These are phyloP conservation scores for Boletus sp. DNA, from an alignment of 1,284 basidiomycete genomes.

Conservation along the genomic window DNA sequence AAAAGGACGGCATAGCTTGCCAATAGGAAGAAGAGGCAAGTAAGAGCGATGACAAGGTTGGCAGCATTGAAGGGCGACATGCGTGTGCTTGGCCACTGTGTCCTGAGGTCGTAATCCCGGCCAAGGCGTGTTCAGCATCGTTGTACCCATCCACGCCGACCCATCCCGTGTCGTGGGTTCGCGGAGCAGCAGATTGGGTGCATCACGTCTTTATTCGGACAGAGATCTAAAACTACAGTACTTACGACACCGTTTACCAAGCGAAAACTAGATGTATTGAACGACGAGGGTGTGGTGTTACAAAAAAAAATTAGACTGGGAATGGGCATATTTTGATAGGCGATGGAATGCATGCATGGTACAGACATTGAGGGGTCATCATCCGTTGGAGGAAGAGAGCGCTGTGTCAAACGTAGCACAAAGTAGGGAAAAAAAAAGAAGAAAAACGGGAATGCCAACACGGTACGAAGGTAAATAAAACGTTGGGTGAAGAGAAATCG, in stretches of 20 bases:
- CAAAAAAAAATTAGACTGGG: slow-evolving; percentile 25
- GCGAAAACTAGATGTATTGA: slow-evolving; percentile 19
- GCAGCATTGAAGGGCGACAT: slow-evolving; percentile 38
- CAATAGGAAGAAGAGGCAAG: slow-evolving; percentile 51
- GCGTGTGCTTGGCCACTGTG: slow-evolving; percentile 15
- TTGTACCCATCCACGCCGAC: slow-evolving; percentile 5
- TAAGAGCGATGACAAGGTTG: slow-evolving; percentile 45
- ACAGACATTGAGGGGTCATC: slow-evolving; percentile 22
- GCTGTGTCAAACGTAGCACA: slow-evolving; percentile 16
- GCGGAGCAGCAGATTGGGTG: slow-evolving; percentile 6
- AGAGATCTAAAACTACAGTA: slow-evolving; percentile 31
- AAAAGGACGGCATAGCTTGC: slow-evolving; percentile 63
- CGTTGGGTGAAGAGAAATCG: slow-evolving; percentile 1
- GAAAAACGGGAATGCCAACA: neutral
- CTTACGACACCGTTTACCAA: slow-evolving; percentile 14
- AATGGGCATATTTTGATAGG: slow-evolving; percentile 24
- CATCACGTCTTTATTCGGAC: slow-evolving; percentile 21
- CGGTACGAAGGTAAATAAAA: slow-evolving; percentile 1
- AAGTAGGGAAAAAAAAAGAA: neutral
- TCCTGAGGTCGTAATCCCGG: slow-evolving; percentile 31
- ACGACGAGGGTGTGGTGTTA: slow-evolving; percentile 24
- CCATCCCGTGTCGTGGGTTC: slow-evolving; percentile 4
- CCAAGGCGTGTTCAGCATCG: slow-evolving; percentile 19
- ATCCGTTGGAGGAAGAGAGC: slow-evolving; percentile 24
- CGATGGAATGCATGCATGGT: slow-evolving; percentile 29